phyloP scores from a whole-genome alignment of 2,329 filamentous ascomycete species.

The Cladosporium sp. region DNA sequence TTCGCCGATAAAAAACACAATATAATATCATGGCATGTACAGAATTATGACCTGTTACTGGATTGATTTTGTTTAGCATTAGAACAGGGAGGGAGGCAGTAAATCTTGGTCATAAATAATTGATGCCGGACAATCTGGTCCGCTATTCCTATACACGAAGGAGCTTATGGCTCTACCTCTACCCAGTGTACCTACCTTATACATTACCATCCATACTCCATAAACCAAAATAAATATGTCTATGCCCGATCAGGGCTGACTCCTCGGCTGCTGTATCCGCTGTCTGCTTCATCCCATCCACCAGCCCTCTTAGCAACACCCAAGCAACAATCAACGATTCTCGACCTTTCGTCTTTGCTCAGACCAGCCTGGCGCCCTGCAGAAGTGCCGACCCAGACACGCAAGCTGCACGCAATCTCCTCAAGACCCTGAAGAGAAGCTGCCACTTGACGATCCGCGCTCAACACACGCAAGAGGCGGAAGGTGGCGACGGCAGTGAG shows the following conservation, averaged over 20 bases:
- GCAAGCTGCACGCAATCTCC: slow-evolving; percentile 39
- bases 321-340: slow-evolving; percentile 40
- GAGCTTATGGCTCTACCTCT: slow-evolving; percentile 12
- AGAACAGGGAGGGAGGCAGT: neutral
- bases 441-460: slow-evolving; percentile 30
- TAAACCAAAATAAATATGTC: neutral
- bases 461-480: slow-evolving; percentile 37
- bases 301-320: slow-evolving; percentile 42
- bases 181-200: neutral
- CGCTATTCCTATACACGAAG: slow-evolving; percentile 9
- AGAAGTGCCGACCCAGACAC: slow-evolving; percentile 45
- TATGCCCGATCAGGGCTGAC: slow-evolving; percentile 7
- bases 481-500: slow-evolving; percentile 45
- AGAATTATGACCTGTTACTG: too few species aligned
- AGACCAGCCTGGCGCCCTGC: slow-evolving; percentile 39
- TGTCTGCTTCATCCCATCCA: slow-evolving; percentile 31
- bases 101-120: neutral
- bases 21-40: too few species aligned
- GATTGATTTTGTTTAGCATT: too few species aligned
- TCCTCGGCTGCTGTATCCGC: slow-evolving; percentile 27
- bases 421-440: slow-evolving; percentile 38
- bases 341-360: slow-evolving; percentile 33
- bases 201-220: slow-evolving; percentile 8
- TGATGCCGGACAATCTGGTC: neutral
- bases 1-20: too few species aligned